Evolutionary conservation across 2,329 filamentous ascomycete genomes (phyloP).

Genomic region (Cryphonectria radicalis): DNA sequence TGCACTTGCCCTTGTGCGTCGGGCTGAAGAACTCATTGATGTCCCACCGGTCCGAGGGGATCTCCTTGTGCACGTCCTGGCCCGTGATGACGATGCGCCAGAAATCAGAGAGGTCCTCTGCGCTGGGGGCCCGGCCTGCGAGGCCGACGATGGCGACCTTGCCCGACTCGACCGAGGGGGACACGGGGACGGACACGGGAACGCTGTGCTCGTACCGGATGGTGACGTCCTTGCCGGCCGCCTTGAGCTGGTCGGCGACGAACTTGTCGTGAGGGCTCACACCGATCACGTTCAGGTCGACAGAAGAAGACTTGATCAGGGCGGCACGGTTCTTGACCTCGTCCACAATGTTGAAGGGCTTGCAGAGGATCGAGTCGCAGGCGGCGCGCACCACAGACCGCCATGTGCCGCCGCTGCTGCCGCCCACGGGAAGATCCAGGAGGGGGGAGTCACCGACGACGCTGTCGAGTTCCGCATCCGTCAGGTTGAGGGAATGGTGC

Average conservation of each 20-base stretch:
- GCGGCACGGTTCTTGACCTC: constrained; percentile 17
- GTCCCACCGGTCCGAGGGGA: constrained; percentile 25
- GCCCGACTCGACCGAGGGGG: constrained; percentile 12
- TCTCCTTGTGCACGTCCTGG: constrained; percentile 27
- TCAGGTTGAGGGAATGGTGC: constrained; percentile 21
- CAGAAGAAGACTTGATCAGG: not conserved
- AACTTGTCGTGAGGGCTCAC: constrained; percentile 22
- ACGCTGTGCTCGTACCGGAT: constrained; percentile 19
- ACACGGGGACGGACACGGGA: constrained; percentile 5
- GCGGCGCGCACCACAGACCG: constrained; percentile 13
- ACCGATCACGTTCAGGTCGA: constrained; percentile 21
- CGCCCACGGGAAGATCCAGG: constrained; percentile 18
- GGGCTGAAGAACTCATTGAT: constrained; percentile 26
- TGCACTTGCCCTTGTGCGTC: constrained; percentile 23
- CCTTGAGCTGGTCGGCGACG: constrained; percentile 22
- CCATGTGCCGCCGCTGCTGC: constrained; percentile 9
- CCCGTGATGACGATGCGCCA: constrained; percentile 31
- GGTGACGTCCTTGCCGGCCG: constrained; percentile 22
- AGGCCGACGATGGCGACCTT: constrained; percentile 45
- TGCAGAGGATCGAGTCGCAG: constrained; percentile 22
- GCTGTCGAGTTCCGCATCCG: constrained; percentile 17
- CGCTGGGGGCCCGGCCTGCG: constrained; percentile 42
- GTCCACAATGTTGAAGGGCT: constrained; percentile 23
- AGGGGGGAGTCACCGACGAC: constrained; percentile 19
- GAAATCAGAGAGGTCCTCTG: constrained; percentile 30